A percentile compares a stretch with the other conserved stretches of the same genome.
These are phyloP conservation scores for Scutellaria galericulata DNA, from an alignment of 257 asterid genomes.

Conservation along the genomic window DNA sequence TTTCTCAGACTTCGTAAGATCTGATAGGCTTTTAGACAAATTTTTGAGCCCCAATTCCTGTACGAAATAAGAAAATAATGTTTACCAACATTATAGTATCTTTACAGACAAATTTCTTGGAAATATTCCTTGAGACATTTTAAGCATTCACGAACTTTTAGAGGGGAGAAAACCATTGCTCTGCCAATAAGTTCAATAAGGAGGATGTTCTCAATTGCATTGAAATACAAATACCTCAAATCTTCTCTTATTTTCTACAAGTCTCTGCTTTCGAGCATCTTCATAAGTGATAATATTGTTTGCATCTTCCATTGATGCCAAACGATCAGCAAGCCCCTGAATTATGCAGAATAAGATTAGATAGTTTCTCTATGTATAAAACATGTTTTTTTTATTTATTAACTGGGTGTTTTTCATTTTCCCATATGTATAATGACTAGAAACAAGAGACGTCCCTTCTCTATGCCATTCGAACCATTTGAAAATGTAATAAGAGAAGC, in stretches of 20 bases:
- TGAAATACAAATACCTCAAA: conserved; percentile 56
- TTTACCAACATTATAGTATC: neutral
- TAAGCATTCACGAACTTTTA: neutral
- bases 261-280: conserved; percentile 74
- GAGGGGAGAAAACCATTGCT: neutral
- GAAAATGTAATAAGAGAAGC: neutral
- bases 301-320: conserved; percentile 51
- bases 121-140: neutral
- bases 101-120: neutral
- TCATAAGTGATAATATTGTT: conserved; percentile 54
- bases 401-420: too few relatives aligned
- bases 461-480: neutral
- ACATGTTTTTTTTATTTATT: too few relatives aligned
- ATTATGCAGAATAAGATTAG: conserved; percentile 24
- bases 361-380: too few relatives aligned
- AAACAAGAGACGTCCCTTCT: too few relatives aligned
- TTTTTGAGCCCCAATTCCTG: conserved; percentile 83
- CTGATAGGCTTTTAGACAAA: conserved; percentile 63
- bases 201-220: neutral
- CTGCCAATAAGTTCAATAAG: neutral
- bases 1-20: conserved; percentile 58
- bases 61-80: conserved; percentile 13
- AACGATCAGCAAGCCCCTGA: conserved; percentile 26
- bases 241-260: conserved; percentile 68
- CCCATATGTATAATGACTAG: too few relatives aligned